Conservation (phyloP, 1,284 basidiomycete species). For the Cutaneotrichosporon sp. region DNA sequence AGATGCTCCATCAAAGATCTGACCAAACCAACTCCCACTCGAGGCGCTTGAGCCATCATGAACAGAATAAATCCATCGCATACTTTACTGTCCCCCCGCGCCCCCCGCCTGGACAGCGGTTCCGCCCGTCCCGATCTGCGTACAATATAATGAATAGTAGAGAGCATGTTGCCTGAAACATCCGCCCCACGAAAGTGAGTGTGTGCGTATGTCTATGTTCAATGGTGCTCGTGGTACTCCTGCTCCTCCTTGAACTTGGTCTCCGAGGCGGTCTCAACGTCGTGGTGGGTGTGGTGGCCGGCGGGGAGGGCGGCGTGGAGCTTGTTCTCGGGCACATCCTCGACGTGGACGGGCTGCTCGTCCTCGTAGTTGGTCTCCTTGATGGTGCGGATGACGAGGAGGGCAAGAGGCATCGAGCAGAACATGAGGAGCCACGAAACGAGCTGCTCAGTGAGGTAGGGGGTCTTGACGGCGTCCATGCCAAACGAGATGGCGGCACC, state of each 20-base stretch:
- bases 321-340: slow-evolving; percentile 30
- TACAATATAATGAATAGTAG: no score
- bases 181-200: no score
- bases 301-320: slow-evolving; percentile 35
- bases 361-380: slow-evolving; percentile 41
- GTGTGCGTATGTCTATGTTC: no score
- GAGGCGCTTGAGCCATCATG: no score
- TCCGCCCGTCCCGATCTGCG: no score
- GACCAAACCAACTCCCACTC: no score
- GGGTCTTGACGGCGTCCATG: slow-evolving; percentile 56
- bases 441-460: slow-evolving; percentile 43
- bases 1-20: no score
- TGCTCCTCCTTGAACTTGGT: slow-evolving; percentile 1
- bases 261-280: slow-evolving; percentile 7
- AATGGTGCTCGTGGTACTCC: no score
- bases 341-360: slow-evolving; percentile 33
- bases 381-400: slow-evolving; percentile 33
- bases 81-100: no score
- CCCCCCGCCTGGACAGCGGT: no score
- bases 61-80: no score
- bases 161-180: no score
- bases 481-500: slow-evolving; percentile 56
- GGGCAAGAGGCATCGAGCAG: slow-evolving; percentile 38
- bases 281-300: slow-evolving; percentile 29
- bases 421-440: slow-evolving; percentile 42